Percentiles rank a stretch among this genome's conserved stretches.
phyloP scores from a whole-genome alignment of 108 stramenopile genomes.

The Cyclotella kingstonii region DNA sequence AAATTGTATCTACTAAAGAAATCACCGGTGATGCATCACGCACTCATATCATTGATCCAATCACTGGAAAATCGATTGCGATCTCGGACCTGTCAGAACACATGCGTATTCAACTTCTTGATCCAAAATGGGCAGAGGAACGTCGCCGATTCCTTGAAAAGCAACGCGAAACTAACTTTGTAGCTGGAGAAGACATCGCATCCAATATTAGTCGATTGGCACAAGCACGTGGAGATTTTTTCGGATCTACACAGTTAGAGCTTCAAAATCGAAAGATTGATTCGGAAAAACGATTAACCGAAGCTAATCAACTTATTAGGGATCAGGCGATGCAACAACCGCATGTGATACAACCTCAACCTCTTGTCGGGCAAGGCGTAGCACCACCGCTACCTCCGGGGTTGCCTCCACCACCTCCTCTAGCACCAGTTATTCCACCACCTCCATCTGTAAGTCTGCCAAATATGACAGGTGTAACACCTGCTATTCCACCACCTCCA shows the following conservation, averaged over 20 bases:
- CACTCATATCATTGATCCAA: conserved; percentile 89
- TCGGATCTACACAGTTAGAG: conserved; percentile 48
- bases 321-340: conserved; percentile 44
- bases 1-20: conserved; percentile 77
- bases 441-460: conserved; percentile 3
- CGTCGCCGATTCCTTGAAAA: conserved; percentile 83
- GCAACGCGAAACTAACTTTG: conserved; percentile 92
- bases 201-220: conserved; percentile 73
- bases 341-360: conserved; percentile 35
- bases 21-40: conserved; percentile 42
- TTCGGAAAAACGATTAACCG: conserved; percentile 52
- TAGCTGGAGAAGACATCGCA: conserved; percentile 89
- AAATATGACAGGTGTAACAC: background rate
- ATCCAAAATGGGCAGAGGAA: conserved; percentile 96
- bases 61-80: conserved; percentile 87
- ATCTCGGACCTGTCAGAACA: conserved; percentile 90
- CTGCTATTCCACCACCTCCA: conserved; percentile 24
- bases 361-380: conserved; percentile 1
- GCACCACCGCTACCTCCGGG: conserved; percentile 18
- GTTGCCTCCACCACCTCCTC: conserved; percentile 25
- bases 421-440: background rate
- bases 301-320: conserved; percentile 61
- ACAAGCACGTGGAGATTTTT: conserved; percentile 48
- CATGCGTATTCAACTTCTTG: conserved; percentile 97
- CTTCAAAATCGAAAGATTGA: conserved; percentile 41